Base-by-base conservation (phyloP, 352 stramenopile genomes). In the Phytophthora multivora region DNA sequence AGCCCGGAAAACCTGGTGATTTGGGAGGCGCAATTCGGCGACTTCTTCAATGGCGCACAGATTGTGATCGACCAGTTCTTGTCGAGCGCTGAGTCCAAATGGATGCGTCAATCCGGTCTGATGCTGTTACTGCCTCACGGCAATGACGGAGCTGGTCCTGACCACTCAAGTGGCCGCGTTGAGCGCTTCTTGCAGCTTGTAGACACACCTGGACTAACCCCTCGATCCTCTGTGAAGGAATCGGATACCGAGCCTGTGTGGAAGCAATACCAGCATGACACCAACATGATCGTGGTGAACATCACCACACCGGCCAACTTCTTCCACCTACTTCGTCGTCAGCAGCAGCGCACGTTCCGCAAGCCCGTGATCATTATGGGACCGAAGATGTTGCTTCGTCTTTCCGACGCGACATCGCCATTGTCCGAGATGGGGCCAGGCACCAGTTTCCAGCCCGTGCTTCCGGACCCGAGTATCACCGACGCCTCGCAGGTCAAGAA, bases 261-360 rank as follows among this genome's bases (percentile, higher is more conserved):
- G 83, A 71, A 73, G 36, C 61, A 76, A 25, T 91, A 80, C 61
- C 52, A 88, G 47, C 68, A 90, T 56, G 80, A 93, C 52, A 81
- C 84, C 18, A 97, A 97, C 70, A 77, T 96, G 51, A 91, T 93
- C 51, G 86, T 97, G 9, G 77, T 80, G 40, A 93, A 94, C 51
- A 64, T 86, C 33, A 96, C 83, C 33, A 97, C 88, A 13, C 95
- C 96, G 1, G 96, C 95, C 33, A 98, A 98, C 71, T 99, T 98
- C 72, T 99, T 99, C 75, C 95, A 99, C 64, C 78, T 95, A 59
- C 76, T 99, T 54, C 90, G 95, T 63, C 89, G 96, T 57, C 96
- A 98, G 59, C 83, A 93, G 49, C 63, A 78, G 6, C 86, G 85
- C 5, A 31, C 61, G 19, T 95, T 91, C 75, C 83, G 83, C 52